A percentile compares a stretch with the other conserved stretches of the same genome.
These are phyloP conservation scores for Penicillium sp. DNA, from an alignment of 2,329 filamentous ascomycete species.

Conservation along the genomic window DNA sequence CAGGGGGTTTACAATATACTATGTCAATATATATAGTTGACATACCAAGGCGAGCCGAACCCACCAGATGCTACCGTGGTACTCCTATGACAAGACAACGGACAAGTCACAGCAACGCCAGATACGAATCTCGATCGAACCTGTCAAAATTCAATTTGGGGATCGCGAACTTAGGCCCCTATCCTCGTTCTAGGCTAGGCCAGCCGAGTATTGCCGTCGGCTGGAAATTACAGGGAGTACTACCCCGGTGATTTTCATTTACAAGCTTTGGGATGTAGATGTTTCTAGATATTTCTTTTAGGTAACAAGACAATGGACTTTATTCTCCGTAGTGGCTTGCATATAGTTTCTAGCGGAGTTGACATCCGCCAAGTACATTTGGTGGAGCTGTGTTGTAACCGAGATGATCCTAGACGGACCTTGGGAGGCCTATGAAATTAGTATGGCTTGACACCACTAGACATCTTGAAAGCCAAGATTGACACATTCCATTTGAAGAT, in stretches of 20 bases:
- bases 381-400: background rate
- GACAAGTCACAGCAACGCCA: background rate
- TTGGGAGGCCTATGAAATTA: background rate
- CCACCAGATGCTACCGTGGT: background rate
- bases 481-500: background rate
- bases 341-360: background rate
- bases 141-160: background rate
- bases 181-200: background rate
- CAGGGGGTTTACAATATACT: background rate
- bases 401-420: background rate
- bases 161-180: too few relatives aligned
- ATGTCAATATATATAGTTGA: background rate
- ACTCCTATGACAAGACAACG: background rate
- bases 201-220: background rate
- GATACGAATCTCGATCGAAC: background rate
- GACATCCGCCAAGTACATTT: background rate
- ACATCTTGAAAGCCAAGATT: background rate
- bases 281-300: background rate
- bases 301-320: background rate
- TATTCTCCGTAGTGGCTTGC: background rate
- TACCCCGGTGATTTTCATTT: background rate
- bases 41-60: background rate
- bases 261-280: background rate
- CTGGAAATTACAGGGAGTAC: background rate
- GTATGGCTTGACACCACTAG: background rate